Percentiles rank a stretch among this genome's conserved stretches.
Evolutionary conservation across 2,329 filamentous ascomycete genomes (phyloP).

Genomic region (Reticulascus tulasneorum): DNA sequence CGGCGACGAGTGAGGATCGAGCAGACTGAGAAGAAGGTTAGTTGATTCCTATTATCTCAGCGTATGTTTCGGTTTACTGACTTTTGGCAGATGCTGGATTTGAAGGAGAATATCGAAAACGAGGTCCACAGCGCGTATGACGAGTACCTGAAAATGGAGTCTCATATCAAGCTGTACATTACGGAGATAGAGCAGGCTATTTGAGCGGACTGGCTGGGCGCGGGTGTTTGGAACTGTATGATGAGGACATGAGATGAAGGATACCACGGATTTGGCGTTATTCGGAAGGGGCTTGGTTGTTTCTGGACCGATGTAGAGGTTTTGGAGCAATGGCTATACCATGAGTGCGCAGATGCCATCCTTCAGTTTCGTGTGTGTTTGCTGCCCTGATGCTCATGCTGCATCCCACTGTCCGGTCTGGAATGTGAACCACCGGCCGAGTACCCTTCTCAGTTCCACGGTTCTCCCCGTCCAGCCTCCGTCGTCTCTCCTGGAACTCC

Average conservation of each 20-base stretch:
- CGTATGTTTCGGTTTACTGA: conserved; percentile 11
- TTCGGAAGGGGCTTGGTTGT: too few relatives aligned
- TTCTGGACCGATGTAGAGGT: too few relatives aligned
- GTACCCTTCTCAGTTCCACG: conserved; percentile 52
- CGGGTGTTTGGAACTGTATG: not conserved
- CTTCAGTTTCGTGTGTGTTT: too few relatives aligned
- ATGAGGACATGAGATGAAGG: conserved; percentile 15
- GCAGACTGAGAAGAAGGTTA: conserved; percentile 96
- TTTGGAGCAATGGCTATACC: too few relatives aligned
- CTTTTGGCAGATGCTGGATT: conserved; percentile 77
- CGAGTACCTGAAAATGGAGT: conserved; percentile 96
- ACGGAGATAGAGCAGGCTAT: conserved; percentile 97
- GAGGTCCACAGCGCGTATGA: conserved; percentile 88
- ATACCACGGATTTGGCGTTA: conserved; percentile 40
- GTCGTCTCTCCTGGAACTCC: conserved; percentile 47
- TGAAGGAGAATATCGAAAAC: conserved; percentile 95
- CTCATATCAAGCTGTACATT: conserved; percentile 95
- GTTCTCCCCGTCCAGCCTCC: conserved; percentile 54
- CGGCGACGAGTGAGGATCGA: conserved; percentile 88
- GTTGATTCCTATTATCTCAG: conserved; percentile 17
- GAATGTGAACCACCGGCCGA: conserved; percentile 64
- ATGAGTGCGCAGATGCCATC: not conserved
- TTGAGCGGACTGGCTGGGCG: too few relatives aligned
- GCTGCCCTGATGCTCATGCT: too few relatives aligned
- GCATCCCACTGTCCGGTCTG: conserved; percentile 30